phyloP scores from a whole-genome alignment of 1,284 basidiomycete genomes.

The Leccinum solheimii region DNA sequence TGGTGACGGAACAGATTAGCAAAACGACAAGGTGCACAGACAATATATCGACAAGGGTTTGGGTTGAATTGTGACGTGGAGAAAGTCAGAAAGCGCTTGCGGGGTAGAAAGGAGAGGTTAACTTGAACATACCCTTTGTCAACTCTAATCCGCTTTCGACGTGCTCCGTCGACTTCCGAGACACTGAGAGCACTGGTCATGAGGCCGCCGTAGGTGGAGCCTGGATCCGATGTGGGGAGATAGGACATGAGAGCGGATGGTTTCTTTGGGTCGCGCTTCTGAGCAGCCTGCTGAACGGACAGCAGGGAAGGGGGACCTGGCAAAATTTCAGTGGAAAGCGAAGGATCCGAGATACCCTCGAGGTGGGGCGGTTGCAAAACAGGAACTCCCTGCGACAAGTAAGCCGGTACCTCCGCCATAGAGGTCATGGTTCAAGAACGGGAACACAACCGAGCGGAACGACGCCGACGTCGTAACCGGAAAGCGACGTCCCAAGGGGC shows the following conservation, averaged over 20 bases:
- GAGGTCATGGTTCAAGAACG: slow-evolving; percentile 52
- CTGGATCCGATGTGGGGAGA: slow-evolving; percentile 76
- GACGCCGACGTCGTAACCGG: slow-evolving; percentile 22
- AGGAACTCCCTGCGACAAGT: slow-evolving; percentile 64
- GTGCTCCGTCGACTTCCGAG: slow-evolving; percentile 59
- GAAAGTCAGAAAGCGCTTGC: slow-evolving; percentile 19
- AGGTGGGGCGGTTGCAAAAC: slow-evolving; percentile 74
- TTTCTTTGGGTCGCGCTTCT: slow-evolving; percentile 77
- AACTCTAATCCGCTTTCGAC: slow-evolving; percentile 67
- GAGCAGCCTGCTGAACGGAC: slow-evolving; percentile 61
- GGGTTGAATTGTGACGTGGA: slow-evolving; percentile 18
- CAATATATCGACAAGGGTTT: slow-evolving; percentile 28
- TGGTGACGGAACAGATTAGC: slow-evolving; percentile 9
- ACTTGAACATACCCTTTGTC: slow-evolving; percentile 63
- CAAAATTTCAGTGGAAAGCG: slow-evolving; percentile 79
- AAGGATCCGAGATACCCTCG: slow-evolving; percentile 63
- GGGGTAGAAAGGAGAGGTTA: slow-evolving; percentile 20
- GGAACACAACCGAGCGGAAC: slow-evolving; percentile 25
- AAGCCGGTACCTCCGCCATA: slow-evolving; percentile 65
- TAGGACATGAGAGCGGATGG: slow-evolving; percentile 65
- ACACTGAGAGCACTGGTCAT: slow-evolving; percentile 61
- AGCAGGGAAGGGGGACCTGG: slow-evolving; percentile 75
- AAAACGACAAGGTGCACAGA: slow-evolving; percentile 17
- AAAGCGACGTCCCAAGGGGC: slow-evolving; percentile 18
- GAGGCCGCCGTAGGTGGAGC: slow-evolving; percentile 76